Evolutionary conservation across 202 grass and related monocot genomes (phyloP).

Genomic region (Setaria italica): DNA sequence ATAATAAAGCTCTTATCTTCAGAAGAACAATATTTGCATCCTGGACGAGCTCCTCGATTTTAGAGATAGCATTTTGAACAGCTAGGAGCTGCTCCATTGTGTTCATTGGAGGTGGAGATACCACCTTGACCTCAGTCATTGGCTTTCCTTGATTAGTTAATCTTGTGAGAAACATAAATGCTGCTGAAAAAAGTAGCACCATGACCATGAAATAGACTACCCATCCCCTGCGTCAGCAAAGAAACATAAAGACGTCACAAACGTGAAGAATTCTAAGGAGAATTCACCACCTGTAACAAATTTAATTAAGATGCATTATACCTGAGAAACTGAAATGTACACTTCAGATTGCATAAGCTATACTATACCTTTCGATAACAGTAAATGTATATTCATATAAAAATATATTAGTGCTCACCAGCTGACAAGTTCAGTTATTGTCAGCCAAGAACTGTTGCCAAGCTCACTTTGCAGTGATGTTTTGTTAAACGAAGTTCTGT

Average conservation of each 20-base stretch:
- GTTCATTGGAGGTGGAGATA: constrained; percentile 84
- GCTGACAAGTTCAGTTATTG: constrained; percentile 7
- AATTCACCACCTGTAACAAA: constrained; percentile 25
- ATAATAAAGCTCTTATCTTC: constrained; percentile 79
- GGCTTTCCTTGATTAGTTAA: constrained; percentile 78
- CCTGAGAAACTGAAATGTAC: constrained; percentile 21
- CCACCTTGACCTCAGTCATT: constrained; percentile 78
- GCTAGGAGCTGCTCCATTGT: constrained; percentile 98
- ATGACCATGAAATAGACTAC: constrained; percentile 66
- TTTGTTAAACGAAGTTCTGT: background rate
- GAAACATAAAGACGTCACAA: constrained; percentile 40
- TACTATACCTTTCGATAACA: constrained; percentile 6
- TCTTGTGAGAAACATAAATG: constrained; percentile 84
- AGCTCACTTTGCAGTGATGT: background rate
- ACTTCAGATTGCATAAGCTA: constrained; percentile 35
- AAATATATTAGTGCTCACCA: background rate
- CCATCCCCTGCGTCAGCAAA: constrained; percentile 72
- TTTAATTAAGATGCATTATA: constrained; percentile 26
- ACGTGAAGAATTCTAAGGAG: constrained; percentile 11
- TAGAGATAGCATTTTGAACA: constrained; percentile 96
- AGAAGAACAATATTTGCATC: constrained; percentile 95
- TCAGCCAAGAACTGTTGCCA: background rate
- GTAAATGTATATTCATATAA: background rate
- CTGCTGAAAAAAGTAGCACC: constrained; percentile 76
- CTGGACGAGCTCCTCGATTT: constrained; percentile 90